Evolutionary conservation across 306 rosid genomes (phyloP), one percentile per base, ranked within the genome.

Genomic region (Quercus berberidifolia): DNA sequence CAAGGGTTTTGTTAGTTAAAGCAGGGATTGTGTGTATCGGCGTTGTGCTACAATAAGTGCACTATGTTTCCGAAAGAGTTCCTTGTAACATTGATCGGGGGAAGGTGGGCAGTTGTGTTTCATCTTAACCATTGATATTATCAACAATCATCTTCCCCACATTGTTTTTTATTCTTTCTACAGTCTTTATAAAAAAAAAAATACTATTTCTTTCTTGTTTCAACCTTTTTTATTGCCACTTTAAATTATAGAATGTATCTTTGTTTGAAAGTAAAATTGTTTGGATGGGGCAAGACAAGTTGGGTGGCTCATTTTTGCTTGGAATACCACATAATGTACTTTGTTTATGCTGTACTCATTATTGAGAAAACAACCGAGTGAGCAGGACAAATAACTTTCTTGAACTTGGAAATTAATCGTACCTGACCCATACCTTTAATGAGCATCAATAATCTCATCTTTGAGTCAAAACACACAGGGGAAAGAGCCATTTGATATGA

Each of bases 21-120:
- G 96, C 96, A 79, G 92, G 83, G 90, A 91, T 91, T 65, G 93
- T 91, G 96, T 91, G 93, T 91, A 91, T 91, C 92, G 93, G 96
- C 88, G 57, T 85, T 73, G 85, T 86, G 93, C 92, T 77, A 7
- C 4, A 2, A 73, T 41, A 68, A 74, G 19, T 87, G 96, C 92
- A 82, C 85, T 84, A 81, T 41, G 84, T 41, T 41, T 84, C 96
- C 90, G 96, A 91, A 91, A 89, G 93, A 74, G 71, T 91, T 89
- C 86, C 86, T 91, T 86, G 93, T 92, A 15, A 91, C 6, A 89
- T 80, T 0, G 6, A 77, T 60, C 10, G 46, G 93, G 85, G 91
- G 83, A 89, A 72, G 89, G 26, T 89, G 93, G 96, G 96, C 96
- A 91, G 96, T 91, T 91, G 93, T 77, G 71, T 81, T 89, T 86